Base-by-base conservation (phyloP, 2,329 filamentous ascomycete species). In the Fusarium tupiense region DNA sequence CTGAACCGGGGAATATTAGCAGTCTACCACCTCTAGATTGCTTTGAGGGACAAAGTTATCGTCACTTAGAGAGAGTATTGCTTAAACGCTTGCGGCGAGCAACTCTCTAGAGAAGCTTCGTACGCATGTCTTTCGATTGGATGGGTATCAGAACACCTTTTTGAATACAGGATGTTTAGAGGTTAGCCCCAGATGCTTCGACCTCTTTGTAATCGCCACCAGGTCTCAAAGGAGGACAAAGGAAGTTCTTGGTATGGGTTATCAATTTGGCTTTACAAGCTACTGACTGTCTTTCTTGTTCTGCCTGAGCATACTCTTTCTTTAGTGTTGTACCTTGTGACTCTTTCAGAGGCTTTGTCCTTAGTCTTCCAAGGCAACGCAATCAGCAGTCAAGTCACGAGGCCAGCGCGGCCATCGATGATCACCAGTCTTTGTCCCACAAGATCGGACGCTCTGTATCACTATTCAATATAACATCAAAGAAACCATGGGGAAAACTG, bases 301-400 rank as follows among this genome's bases (percentile, higher is more conserved):
- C 14, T 26, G n/a, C 12, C 24, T 54, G 26, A 22, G 24, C 6
- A 22, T 49, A n/a, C 22, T 31, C 19, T 56, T 19, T 41, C 20
- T 19, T n/a, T 14, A n/a, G 24, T 19, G 24, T 31, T 31, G 20
- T 22, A 19, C 35, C 37, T 41, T 26, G 35, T 56, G 37, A 56
- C 52, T 43, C 24, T 43, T 41, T 19, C 52, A 56, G 19, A 29
- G 35, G 35, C 29, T 68, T n/a, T 35, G 37, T 22, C 31, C 26
- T n/a, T 19, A 14, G 26, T n/a, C 52, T 64, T 37, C 65, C 38
- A 46, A 64, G 65, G 41, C 35, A 64, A 43, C 38, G 40, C 49
- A 50, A 52, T 38, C 50, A 50, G n/a, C 14, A 64, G 31, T 40
- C 26, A 33, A 63, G 58, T 46, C 65, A 69, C 58, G 67, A 64